A percentile compares a stretch with the other conserved stretches of the same genome.
Evolutionary conservation across 148 eudicot genomes (phyloP).

Genomic region (Nepenthes mirabilis): DNA sequence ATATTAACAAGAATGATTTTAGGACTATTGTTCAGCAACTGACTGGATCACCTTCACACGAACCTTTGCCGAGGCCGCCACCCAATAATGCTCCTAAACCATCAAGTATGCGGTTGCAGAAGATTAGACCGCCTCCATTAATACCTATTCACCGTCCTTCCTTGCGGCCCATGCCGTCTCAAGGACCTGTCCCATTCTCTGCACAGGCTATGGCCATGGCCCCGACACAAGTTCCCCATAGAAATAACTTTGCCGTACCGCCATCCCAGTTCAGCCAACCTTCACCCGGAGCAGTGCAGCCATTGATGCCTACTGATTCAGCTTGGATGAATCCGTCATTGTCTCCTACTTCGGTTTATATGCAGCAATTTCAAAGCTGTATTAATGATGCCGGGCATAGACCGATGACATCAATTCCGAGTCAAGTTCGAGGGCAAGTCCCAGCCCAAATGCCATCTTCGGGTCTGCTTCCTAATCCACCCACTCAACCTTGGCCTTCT

Average conservation of each 20-base stretch:
- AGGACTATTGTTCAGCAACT: constrained; percentile 81
- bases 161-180: background rate
- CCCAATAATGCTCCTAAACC: constrained; percentile 47
- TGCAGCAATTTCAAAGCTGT: constrained; percentile 75
- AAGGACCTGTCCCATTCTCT: background rate
- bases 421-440: constrained; percentile 20
- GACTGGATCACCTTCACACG: constrained; percentile 78
- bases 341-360: constrained; percentile 75
- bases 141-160: constrained; percentile 10
- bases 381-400: constrained; percentile 42
- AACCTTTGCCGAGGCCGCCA: constrained; percentile 51
- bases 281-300: constrained; percentile 2
- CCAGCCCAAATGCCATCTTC: constrained; percentile 27
- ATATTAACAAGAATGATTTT: constrained; percentile 85
- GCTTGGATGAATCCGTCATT: constrained; percentile 51
- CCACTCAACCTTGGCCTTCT: constrained; percentile 36
- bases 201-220: constrained; percentile 8
- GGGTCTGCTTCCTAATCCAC: constrained; percentile 39
- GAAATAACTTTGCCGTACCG: constrained; percentile 23
- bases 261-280: constrained; percentile 8
- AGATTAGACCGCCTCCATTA: constrained; percentile 77
- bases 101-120: constrained; percentile 57
- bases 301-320: constrained; percentile 20
- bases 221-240: constrained; percentile 9
- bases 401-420: constrained; percentile 7